These are phyloP conservation scores for Leptographium radiaticola DNA, from an alignment of 2,329 filamentous ascomycete species.

Conservation along the genomic window DNA sequence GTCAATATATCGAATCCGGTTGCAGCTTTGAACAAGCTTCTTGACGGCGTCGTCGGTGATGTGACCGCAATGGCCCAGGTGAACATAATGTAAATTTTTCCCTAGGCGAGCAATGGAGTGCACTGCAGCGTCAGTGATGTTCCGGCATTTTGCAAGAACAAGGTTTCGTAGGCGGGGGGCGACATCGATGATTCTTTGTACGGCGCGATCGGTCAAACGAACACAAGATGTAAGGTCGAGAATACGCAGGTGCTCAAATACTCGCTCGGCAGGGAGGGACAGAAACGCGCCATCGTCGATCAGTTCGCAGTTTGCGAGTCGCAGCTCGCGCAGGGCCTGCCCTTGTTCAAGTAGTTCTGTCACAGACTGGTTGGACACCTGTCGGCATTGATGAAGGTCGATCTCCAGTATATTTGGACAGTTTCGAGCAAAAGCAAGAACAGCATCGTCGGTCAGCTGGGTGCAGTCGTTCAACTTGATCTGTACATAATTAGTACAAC, in stretches of 20 bases:
- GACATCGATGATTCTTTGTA: constrained; percentile 74
- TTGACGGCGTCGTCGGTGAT: constrained; percentile 86
- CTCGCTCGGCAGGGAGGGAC: constrained; percentile 52
- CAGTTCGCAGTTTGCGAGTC: constrained; percentile 71
- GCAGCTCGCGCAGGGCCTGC: constrained; percentile 75
- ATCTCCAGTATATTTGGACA: constrained; percentile 94
- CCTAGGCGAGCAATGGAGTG: constrained; percentile 76
- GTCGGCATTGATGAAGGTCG: constrained; percentile 74
- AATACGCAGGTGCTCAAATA: constrained; percentile 81
- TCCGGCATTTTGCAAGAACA: constrained; percentile 85
- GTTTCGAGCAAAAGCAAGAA: constrained; percentile 74
- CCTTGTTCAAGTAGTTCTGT: constrained; percentile 68
- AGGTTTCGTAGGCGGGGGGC: constrained; percentile 85
- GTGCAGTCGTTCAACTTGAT: constrained; percentile 88
- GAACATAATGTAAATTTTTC: constrained; percentile 94
- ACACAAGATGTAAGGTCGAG: constrained; percentile 85
- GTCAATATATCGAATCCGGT: constrained; percentile 93
- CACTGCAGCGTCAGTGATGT: constrained; percentile 82
- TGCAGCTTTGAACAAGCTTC: constrained; percentile 72
- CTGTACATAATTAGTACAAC: constrained; percentile 26
- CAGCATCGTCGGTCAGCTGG: constrained; percentile 71
- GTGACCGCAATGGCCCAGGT: constrained; percentile 82
- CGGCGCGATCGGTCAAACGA: constrained; percentile 71
- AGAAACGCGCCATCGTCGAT: constrained; percentile 86
- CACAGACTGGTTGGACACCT: constrained; percentile 72